Base-by-base conservation (phyloP, 2,329 filamentous ascomycete genomes). In the Dothideomycetes sp. region DNA sequence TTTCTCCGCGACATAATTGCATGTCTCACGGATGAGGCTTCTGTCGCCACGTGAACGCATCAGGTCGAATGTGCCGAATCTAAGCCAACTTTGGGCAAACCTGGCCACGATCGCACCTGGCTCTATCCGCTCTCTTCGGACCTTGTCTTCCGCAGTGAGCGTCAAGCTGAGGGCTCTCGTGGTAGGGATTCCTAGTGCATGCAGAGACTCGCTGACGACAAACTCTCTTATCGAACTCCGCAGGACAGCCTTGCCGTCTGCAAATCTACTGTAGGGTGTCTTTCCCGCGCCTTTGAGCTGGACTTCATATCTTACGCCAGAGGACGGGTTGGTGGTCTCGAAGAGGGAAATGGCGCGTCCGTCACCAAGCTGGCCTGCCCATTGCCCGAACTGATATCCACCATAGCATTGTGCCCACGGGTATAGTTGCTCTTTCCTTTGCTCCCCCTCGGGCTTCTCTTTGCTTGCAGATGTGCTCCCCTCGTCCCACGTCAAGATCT, bases 361-460 rank as follows among this genome's bases (percentile, higher is more conserved):
- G 56, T 98, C 91, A 31, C 91, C 91, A 1, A 98, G 75, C 60
- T 98, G 91, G 4, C 91, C 88, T 3, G 91, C 91, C 89, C 89
- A 98, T 49, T 83, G 78, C 4, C 91, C 91, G 43, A 64, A 62
- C 36, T 63, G 61, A 51, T 71, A 67, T 41, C 89, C 89, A 42
- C 91, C 91, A 59, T 98, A 98, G 64, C 91, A 96, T 63, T 98
- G 91, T 22, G 91, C 88, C 91, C 91, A 98, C 0, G 91, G 89
- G 58, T 98, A 98, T 32, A 91, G 78, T 15, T 83, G 81, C 42
- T 77, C 65, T 17, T 65, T 57, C 48, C 68, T 70, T 42, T 75
- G 69, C 44, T 79, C 72, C 45, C 81, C 72, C 73, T 53, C 50
- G 16, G 56, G 52, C 11, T 31, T 3, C 27, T 34, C 40, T 14